Base-by-base conservation (phyloP, 2,329 filamentous ascomycete species). In the Plenodomus lindquistii region DNA sequence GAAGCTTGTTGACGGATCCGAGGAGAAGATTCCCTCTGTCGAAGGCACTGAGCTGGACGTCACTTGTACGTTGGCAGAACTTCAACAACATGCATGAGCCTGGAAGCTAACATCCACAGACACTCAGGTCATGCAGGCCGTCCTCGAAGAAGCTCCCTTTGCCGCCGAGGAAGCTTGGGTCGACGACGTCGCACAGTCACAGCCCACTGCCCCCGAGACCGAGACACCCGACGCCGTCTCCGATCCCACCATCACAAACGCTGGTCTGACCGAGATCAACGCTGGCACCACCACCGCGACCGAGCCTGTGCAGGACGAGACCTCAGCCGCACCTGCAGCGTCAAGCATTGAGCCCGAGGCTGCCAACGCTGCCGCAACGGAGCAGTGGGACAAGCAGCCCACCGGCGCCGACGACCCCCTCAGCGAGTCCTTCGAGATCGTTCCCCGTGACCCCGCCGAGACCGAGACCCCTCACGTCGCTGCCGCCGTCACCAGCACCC, bases 401-500 rank as follows among this genome's bases (percentile, higher is more conserved):
- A 68, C 71, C 36, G 74, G 72, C 15, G 74, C 78, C 18, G 75
- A 77, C 41, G 75, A 79, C 46, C 76, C 79, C 19, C 67, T 79
- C 36, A 76, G 79, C 21, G 88, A 92, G 58, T 82, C 80, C 44
- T 94, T 89, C 83, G 87, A 95, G 51, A 84, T 91, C 69, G 79
- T 89, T 37, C 84, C 89, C 42, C 84, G 87, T 47, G 84, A 92
- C 65, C 81, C 86, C 39, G 76, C 83, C 42, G 91, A 95, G 78
- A 86, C 87, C 4, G 89, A 94, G 53, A 84, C 80, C 31, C 84
- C 83, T 31, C 69, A 84, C 36, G 75, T 79, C 39, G 55, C 69
- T 17, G 71, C 73, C 13, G 66, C 72, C 17, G 83, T 84, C 20
- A 84, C 82, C n/a, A 82, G 85, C 39, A 84, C 83, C 6, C 85